Conservation (phyloP, 257 asterid genomes). For the Mitragyna speciosa region DNA sequence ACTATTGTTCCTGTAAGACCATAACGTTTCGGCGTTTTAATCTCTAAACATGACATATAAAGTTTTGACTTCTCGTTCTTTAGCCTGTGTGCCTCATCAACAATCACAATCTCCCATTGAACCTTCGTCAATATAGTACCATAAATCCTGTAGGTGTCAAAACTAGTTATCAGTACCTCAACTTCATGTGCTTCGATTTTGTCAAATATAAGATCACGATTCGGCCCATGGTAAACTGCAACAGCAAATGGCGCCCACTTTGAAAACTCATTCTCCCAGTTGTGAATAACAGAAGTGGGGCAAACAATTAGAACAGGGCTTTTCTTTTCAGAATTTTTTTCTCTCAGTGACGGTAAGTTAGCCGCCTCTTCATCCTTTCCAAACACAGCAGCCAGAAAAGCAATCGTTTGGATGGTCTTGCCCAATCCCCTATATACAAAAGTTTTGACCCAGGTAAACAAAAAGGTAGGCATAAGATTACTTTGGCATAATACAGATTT, state of each 20-base stretch:
- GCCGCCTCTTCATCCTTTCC: constrained; percentile 55
- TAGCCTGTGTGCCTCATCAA: constrained; percentile 92
- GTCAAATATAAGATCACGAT: constrained; percentile 71
- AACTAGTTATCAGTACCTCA: constrained; percentile 84
- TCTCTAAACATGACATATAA: constrained; percentile 59
- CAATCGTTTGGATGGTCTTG: constrained; percentile 92
- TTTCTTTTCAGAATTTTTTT: constrained; percentile 32
- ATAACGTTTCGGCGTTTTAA: constrained; percentile 73
- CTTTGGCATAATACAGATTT: neutral
- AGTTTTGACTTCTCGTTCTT: constrained; percentile 94
- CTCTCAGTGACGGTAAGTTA: constrained; percentile 30
- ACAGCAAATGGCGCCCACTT: constrained; percentile 81
- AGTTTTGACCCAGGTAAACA: constrained; percentile 9
- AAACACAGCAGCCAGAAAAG: constrained; percentile 85
- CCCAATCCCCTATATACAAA: constrained; percentile 80
- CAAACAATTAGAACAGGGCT: constrained; percentile 76
- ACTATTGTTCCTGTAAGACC: constrained; percentile 95
- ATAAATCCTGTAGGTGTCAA: constrained; percentile 87
- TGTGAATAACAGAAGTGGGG: constrained; percentile 89
- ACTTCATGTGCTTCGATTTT: constrained; percentile 57
- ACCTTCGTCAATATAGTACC: constrained; percentile 60
- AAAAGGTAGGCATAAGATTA: constrained; percentile 11
- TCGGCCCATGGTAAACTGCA: constrained; percentile 82
- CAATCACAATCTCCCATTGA: constrained; percentile 75
- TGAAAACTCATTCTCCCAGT: constrained; percentile 91